These are phyloP conservation scores for Aspergillus bertholletiae DNA, from an alignment of 495 filamentous ascomycete genomes.

Conservation along the genomic window DNA sequence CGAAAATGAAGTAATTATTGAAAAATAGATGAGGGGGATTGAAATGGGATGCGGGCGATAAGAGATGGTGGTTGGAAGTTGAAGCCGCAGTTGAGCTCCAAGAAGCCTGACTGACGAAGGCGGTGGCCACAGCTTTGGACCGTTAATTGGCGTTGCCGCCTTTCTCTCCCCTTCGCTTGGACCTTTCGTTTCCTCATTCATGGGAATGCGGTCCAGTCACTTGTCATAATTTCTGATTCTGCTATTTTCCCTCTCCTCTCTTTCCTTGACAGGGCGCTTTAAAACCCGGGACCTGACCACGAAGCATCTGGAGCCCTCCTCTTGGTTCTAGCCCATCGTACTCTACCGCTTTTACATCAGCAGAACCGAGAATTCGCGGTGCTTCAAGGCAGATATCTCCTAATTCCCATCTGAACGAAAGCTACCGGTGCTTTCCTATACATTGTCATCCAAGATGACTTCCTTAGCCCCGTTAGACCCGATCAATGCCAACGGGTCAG, in stretches of 20 bases:
- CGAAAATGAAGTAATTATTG: background rate
- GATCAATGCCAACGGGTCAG: conserved; percentile 43
- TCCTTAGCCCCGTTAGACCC: conserved; percentile 53
- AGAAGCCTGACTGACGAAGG: conserved; percentile 24
- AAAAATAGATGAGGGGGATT: background rate
- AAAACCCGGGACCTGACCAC: background rate
- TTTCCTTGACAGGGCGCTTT: background rate
- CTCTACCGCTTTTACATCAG: background rate
- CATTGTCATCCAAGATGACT: conserved; percentile 29
- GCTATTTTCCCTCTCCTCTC: background rate
- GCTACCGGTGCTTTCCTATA: conserved; percentile 1
- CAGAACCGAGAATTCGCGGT: conserved; percentile 18
- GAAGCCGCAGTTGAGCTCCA: conserved; percentile 6
- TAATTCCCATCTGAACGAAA: conserved; percentile 1
- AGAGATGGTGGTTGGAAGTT: conserved; percentile 10
- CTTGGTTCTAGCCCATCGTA: background rate
- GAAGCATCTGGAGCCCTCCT: background rate
- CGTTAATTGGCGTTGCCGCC: conserved; percentile 10
- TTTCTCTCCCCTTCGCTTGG: conserved; percentile 20
- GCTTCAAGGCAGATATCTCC: background rate
- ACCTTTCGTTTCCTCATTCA: conserved; percentile 7
- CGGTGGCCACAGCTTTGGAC: conserved; percentile 19
- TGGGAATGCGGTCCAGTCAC: conserved; percentile 11
- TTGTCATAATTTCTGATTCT: conserved; percentile 5
- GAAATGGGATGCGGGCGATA: conserved; percentile 10